Conservation (phyloP, 1,139 yeast species). For the Geotrichum carabidarum region DNA sequence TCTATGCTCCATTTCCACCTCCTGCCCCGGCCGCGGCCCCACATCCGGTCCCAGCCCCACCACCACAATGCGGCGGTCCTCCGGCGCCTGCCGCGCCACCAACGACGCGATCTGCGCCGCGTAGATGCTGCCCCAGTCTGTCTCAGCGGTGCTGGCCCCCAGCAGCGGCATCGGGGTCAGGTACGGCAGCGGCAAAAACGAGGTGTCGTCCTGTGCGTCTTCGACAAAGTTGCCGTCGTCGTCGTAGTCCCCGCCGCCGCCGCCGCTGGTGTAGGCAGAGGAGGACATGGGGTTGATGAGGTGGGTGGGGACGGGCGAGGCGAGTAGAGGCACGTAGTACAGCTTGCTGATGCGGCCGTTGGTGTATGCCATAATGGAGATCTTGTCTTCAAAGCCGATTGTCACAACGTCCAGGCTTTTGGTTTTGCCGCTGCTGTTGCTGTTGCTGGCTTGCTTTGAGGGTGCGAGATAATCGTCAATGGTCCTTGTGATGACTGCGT, state of each 20-base stretch:
- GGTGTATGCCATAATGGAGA: conserved; percentile 34
- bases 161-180: conserved; percentile 36
- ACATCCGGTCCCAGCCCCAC: conserved; percentile 36
- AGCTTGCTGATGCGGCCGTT: conserved; percentile 35
- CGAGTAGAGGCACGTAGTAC: conserved; percentile 29
- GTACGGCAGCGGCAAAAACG: conserved; percentile 34
- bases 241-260: conserved; percentile 5
- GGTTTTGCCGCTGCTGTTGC: conserved; percentile 14
- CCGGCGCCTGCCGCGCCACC: conserved; percentile 36
- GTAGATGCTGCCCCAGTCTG: conserved; percentile 32
- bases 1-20: conserved; percentile 29
- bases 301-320: conserved; percentile 22
- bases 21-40: conserved; percentile 32
- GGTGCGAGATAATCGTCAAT: conserved; percentile 16
- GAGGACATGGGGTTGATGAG: conserved; percentile 7
- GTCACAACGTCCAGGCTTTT: conserved; percentile 33
- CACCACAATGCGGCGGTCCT: conserved; percentile 36
- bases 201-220: conserved; percentile 21
- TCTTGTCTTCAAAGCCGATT: conserved; percentile 34
- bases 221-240: conserved; percentile 17
- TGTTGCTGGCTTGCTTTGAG: conserved; percentile 15
- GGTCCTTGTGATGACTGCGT: background rate
- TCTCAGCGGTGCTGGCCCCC: conserved; percentile 34
- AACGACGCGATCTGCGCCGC: conserved; percentile 38
- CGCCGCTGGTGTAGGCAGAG: conserved; percentile 8